A percentile compares a stretch with the other conserved stretches of the same genome.
Evolutionary conservation across 805 yeast genomes (phyloP).

Genomic region (Starmerella ratchasimensis): DNA sequence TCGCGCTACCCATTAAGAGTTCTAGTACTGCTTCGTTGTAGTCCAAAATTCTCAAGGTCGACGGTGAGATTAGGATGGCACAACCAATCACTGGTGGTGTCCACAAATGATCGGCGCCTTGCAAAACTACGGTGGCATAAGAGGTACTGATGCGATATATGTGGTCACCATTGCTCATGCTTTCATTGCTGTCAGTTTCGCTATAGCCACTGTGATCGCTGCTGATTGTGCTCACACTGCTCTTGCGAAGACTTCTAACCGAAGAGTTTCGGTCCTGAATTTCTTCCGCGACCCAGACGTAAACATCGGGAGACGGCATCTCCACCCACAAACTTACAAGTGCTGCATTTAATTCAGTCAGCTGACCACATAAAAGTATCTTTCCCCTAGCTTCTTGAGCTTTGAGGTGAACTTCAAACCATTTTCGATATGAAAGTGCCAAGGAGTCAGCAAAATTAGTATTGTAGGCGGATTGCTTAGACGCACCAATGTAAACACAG

Average conservation of each 20-base stretch:
- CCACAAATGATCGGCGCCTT: slow-evolving; percentile 4
- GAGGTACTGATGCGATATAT: slow-evolving; percentile 3
- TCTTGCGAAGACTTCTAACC: too few species aligned
- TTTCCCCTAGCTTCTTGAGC: background rate
- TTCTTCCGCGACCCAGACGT: slow-evolving; percentile 78
- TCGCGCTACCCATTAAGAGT: slow-evolving; percentile 14
- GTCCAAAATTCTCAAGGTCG: slow-evolving; percentile 31
- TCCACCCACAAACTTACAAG: slow-evolving; percentile 93
- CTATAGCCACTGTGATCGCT: too few species aligned
- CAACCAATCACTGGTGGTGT: slow-evolving; percentile 10
- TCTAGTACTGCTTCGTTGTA: slow-evolving; percentile 18
- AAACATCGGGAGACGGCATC: slow-evolving; percentile 37
- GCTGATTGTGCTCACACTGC: too few species aligned
- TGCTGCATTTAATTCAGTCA: slow-evolving; percentile 32
- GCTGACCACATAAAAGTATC: slow-evolving; percentile 8
- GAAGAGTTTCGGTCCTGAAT: background rate
- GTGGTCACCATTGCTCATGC: background rate
- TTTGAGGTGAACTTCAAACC: slow-evolving; percentile 2
- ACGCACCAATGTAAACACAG: slow-evolving; percentile 71
- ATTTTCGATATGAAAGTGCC: slow-evolving; percentile 5
- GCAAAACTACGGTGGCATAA: slow-evolving; percentile 1
- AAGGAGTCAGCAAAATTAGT: slow-evolving; percentile 58
- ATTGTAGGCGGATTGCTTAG: slow-evolving; percentile 46
- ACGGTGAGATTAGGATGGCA: slow-evolving; percentile 5
- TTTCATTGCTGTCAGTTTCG: too few species aligned